Evolutionary conservation across 192 early-diverging fungal species (phyloP).

Genomic region (Pilaira anomala): DNA sequence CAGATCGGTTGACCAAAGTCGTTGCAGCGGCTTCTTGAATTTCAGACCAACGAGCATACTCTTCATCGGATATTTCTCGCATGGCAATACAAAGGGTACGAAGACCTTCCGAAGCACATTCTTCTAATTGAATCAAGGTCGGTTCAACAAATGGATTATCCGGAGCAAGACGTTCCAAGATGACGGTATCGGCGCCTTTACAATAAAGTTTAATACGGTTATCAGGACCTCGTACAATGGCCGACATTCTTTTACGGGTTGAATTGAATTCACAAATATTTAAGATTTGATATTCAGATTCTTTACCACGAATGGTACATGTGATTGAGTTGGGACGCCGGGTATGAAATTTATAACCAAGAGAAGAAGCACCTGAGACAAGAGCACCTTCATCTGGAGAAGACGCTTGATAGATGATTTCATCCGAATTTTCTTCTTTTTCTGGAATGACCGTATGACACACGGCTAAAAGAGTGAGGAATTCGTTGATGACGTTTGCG

Average conservation of each 20-base stretch:
- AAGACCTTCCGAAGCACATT: conserved; percentile 93
- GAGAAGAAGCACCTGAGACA: conserved; percentile 65
- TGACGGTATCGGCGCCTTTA: conserved; percentile 98
- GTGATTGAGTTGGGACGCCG: conserved; percentile 61
- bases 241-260: conserved; percentile 96
- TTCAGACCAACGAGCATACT: conserved; percentile 80
- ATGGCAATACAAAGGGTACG: conserved; percentile 95
- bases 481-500: conserved; percentile 79
- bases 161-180: conserved; percentile 83
- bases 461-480: conserved; percentile 85
- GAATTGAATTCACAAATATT: conserved; percentile 99
- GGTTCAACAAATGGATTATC: conserved; percentile 68
- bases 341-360: conserved; percentile 67
- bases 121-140: conserved; percentile 81
- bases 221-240: conserved; percentile 83
- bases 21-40: conserved; percentile 87
- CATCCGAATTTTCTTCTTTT: conserved; percentile 51
- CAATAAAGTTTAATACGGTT: conserved; percentile 86
- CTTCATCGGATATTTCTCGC: conserved; percentile 84
- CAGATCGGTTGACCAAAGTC: conserved; percentile 83
- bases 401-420: conserved; percentile 89
- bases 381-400: conserved; percentile 97
- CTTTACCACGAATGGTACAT: conserved; percentile 39
- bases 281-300: conserved; percentile 83
- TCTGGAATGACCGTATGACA: conserved; percentile 99